Evolutionary conservation across 306 rosid genomes (phyloP).

Genomic region (Quercus gilva): DNA sequence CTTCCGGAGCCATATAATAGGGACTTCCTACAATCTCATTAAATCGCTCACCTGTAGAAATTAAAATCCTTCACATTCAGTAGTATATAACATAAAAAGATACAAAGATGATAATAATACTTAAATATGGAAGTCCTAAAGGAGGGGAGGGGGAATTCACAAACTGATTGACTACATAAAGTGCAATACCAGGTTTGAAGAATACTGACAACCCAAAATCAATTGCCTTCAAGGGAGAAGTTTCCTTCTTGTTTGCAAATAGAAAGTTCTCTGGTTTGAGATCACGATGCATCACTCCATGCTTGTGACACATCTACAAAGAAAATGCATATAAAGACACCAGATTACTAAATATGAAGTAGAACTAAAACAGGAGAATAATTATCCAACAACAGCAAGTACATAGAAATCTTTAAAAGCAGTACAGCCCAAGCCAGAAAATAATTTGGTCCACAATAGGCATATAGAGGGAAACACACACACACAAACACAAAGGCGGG

Average conservation of each 20-base stretch:
- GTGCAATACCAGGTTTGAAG: constrained; percentile 46
- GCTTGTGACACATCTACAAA: constrained; percentile 50
- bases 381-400: background rate
- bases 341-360: background rate
- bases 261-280: constrained; percentile 63
- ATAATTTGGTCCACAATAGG: background rate
- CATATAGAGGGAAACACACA: background rate
- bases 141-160: background rate
- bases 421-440: background rate
- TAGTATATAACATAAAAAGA: background rate
- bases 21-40: constrained; percentile 81
- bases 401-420: background rate
- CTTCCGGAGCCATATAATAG: constrained; percentile 90
- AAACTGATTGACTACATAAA: background rate
- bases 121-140: background rate
- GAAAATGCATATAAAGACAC: constrained; percentile 14
- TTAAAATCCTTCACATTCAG: constrained; percentile 4
- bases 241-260: constrained; percentile 58
- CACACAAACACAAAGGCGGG: background rate
- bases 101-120: background rate
- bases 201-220: constrained; percentile 60
- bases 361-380: background rate
- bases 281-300: constrained; percentile 68
- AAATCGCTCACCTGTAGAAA: constrained; percentile 41
- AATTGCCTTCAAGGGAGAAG: constrained; percentile 53